Evolutionary conservation across 176 grass and related monocot genomes (phyloP).

Genomic region (Triticum dicoccoides): DNA sequence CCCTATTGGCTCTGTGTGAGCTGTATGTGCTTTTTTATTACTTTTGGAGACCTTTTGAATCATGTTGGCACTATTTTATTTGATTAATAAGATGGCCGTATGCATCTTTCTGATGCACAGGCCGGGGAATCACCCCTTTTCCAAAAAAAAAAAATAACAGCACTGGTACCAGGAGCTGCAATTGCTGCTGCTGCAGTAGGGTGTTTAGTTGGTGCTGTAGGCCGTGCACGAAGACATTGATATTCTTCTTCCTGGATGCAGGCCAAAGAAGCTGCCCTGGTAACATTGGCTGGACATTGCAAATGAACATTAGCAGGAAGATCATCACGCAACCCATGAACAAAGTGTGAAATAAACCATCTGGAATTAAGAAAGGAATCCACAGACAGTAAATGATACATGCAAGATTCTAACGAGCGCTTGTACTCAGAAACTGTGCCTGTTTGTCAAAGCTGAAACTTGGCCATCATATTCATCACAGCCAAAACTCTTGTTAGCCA

Average conservation of each 20-base stretch:
- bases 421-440: background rate
- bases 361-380: background rate
- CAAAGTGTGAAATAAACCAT: background rate
- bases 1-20: too few relatives aligned
- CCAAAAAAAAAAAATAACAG: too few relatives aligned
- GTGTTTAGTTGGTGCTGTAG: background rate
- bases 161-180: background rate
- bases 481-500: background rate
- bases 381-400: background rate
- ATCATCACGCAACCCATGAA: background rate
- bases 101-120: too few relatives aligned
- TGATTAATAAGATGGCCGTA: too few relatives aligned
- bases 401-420: background rate
- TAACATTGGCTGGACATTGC: background rate
- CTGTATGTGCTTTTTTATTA: too few relatives aligned
- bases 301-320: background rate
- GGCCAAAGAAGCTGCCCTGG: background rate
- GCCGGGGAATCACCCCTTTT: too few relatives aligned
- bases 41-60: too few relatives aligned
- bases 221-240: background rate
- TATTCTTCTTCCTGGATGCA: background rate
- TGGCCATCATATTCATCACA: background rate
- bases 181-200: background rate
- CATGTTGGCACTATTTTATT: too few relatives aligned
- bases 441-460: background rate